These are phyloP conservation scores for Cetraspora pellucida DNA, from an alignment of 192 early-diverging fungal species.

Conservation along the genomic window DNA sequence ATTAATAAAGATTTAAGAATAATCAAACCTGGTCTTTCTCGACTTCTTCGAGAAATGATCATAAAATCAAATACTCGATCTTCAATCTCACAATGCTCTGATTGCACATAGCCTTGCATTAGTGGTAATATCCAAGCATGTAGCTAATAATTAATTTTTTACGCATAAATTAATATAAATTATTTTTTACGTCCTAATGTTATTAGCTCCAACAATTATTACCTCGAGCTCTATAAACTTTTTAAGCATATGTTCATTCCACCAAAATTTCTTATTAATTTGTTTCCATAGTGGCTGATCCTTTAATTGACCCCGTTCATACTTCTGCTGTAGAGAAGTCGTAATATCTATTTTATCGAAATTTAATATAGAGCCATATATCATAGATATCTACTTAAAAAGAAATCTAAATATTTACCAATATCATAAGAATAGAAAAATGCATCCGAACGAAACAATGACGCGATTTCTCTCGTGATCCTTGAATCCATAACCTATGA, in stretches of 20 bases:
- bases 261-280: conserved; percentile 54
- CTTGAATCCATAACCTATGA: conserved; percentile 45
- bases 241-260: conserved; percentile 57
- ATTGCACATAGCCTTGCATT: conserved; percentile 73
- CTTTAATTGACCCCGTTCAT: conserved; percentile 18
- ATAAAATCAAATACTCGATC: conserved; percentile 63
- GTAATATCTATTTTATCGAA: conserved; percentile 43
- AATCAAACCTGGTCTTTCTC: conserved; percentile 51
- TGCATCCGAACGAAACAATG: conserved; percentile 48
- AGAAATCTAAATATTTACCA: conserved; percentile 37
- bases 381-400: conserved; percentile 30
- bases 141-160: conserved; percentile 38
- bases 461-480: conserved; percentile 49
- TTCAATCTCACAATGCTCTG: conserved; percentile 62
- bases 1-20: background rate
- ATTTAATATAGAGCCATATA: background rate
- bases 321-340: conserved; percentile 42
- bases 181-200: background rate
- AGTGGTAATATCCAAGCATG: conserved; percentile 60
- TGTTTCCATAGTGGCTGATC: conserved; percentile 42
- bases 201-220: background rate
- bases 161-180: background rate
- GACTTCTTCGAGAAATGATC: conserved; percentile 69
- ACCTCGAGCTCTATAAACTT: conserved; percentile 51
- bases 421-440: conserved; percentile 54